Evolutionary conservation across 1,284 basidiomycete genomes (phyloP), one percentile per base, ranked within the genome.

Genomic region (Rhodofomes roseus): DNA sequence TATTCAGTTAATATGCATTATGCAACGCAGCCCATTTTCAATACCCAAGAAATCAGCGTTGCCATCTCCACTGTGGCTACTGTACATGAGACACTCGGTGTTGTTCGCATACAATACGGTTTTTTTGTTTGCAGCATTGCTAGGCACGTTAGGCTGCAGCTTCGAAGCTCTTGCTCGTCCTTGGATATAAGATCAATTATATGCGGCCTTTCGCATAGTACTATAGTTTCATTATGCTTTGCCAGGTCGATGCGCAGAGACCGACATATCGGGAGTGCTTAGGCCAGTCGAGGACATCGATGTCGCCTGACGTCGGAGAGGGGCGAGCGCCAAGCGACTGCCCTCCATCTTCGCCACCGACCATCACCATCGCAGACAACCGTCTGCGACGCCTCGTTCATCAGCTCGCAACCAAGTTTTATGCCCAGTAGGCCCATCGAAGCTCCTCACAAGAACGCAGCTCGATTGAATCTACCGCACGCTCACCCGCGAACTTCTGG

Each of bases 401-500:
- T 56, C 55, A 48, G 61, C 56, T 31, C 60, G 54, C 52, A 57
- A 59, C 65, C 56, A 60, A 62, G 68, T 82, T 84, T 80, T 84
- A 85, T 85, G 83, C 82, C 74, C 70, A 74, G 76, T 80, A 82
- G 76, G 68, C 76, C 72, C 64, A 68, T 72, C 63, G 69, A 76
- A 70, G 70, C 60, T 68, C 66, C 57, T 60, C 70, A 65, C 52
- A 68, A 70, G 75, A 73, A 69, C 60, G 55, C 56, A 59, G 62
- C 63, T 56, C 66, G 61, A 66, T 60, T 63, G 63, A 74, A 68
- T 68, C 25, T 55, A 41, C 55, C 61, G 39, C 64, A 62, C 63
- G 59, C 63, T 29, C 56, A 62, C 63, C 51, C 61, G 9, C 56
- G 50, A 60, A 68, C 66, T 63, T 57, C 64, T 60, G 67, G 65